phyloP scores from a whole-genome alignment of 2,329 filamentous ascomycete genomes.

The Westerdykella aurantiaca region DNA sequence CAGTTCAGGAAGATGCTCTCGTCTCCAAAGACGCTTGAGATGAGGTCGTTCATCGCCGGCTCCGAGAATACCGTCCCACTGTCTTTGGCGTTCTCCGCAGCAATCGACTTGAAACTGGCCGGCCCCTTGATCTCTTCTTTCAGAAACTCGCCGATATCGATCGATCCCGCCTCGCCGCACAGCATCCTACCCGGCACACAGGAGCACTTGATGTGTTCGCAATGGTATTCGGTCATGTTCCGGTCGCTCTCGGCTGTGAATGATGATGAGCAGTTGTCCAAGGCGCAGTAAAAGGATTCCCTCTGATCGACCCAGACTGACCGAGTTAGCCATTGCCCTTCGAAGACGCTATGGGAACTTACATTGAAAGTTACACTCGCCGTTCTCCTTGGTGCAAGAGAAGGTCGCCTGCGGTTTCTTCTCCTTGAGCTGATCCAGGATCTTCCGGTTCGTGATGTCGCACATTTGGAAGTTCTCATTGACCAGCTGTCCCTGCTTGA shows the following conservation, averaged over 20 bases:
- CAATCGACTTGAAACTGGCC: slow-evolving; percentile 69
- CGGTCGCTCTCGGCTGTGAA: slow-evolving; percentile 62
- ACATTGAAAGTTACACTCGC: slow-evolving; percentile 93
- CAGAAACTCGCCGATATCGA: slow-evolving; percentile 88
- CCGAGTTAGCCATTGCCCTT: slow-evolving; percentile 19
- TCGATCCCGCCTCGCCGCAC: slow-evolving; percentile 83
- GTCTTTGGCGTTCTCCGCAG: slow-evolving; percentile 52
- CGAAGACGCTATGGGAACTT: slow-evolving; percentile 30
- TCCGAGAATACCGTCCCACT: slow-evolving; percentile 82
- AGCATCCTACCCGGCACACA: slow-evolving; percentile 91
- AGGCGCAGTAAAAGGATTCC: slow-evolving; percentile 93
- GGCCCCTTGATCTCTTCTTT: slow-evolving; percentile 78
- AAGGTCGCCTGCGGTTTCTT: slow-evolving; percentile 92
- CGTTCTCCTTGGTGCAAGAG: slow-evolving; percentile 69
- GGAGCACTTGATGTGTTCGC: slow-evolving; percentile 75
- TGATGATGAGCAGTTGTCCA: slow-evolving; percentile 72
- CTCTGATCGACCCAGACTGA: slow-evolving; percentile 87
- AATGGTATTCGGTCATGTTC: slow-evolving; percentile 81
- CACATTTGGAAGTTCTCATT: slow-evolving; percentile 97
- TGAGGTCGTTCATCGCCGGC: slow-evolving; percentile 86
- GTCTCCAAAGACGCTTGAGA: slow-evolving; percentile 84
- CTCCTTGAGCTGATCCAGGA: slow-evolving; percentile 76
- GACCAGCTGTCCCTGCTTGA: slow-evolving; percentile 81
- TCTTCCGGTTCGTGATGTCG: slow-evolving; percentile 93
- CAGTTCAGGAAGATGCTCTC: slow-evolving; percentile 80